These are phyloP conservation scores for Papiliotrema flavescens DNA, from an alignment of 1,284 basidiomycete species.

Conservation along the genomic window DNA sequence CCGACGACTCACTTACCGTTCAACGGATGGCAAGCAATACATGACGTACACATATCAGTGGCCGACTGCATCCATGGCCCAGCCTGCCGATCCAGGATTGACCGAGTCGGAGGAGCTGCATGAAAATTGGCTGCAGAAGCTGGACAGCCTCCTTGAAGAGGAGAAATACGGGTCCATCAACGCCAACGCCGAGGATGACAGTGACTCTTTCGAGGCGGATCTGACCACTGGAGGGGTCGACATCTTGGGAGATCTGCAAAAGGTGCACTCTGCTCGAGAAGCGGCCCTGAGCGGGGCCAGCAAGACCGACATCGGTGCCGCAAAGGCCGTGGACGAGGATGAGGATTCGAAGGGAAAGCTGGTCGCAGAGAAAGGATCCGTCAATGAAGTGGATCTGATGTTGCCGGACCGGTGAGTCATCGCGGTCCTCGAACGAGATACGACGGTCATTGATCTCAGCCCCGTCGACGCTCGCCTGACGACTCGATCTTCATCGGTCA, in stretches of 20 bases:
- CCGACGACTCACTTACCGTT: neutral
- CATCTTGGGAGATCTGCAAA: neutral
- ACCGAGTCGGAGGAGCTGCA: no score
- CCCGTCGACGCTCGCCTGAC: slow-evolving; percentile 2
- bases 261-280: neutral
- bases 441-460: neutral
- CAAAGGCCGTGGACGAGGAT: neutral
- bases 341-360: neutral
- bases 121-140: neutral
- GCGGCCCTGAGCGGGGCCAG: neutral
- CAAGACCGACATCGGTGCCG: no score
- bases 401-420: slow-evolving; percentile 5
- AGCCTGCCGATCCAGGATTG: no score
- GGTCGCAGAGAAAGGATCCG: neutral
- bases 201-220: neutral
- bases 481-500: neutral
- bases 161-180: neutral
- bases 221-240: no score
- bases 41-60: neutral
- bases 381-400: slow-evolving; percentile 1
- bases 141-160: neutral
- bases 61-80: no score
- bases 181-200: no score
- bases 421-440: no score
- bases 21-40: neutral